Evolutionary conservation across 768 basidiomycete genomes (phyloP).

Genomic region (Suillus variegatus): DNA sequence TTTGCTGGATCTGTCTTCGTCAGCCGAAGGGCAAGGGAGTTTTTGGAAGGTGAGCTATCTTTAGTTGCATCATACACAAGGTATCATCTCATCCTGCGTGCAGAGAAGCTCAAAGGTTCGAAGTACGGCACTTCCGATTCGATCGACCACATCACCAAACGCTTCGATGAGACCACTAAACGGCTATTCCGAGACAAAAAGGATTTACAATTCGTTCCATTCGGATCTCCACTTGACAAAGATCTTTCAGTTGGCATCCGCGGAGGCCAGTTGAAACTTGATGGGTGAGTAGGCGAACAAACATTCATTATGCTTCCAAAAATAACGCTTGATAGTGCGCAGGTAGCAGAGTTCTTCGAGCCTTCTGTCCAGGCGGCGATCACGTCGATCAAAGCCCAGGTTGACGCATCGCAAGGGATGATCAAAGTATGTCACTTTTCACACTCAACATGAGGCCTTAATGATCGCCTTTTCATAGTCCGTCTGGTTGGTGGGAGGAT

Average conservation of each 20-base stretch:
- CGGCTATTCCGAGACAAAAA: constrained; percentile 70
- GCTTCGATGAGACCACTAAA: constrained; percentile 84
- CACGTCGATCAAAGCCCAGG: constrained; percentile 67
- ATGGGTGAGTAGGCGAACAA: constrained; percentile 47
- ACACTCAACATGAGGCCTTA: constrained; percentile 5
- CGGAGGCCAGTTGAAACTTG: constrained; percentile 68
- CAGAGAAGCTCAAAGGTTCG: constrained; percentile 73
- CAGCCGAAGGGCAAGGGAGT: constrained; percentile 69
- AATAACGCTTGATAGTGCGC: constrained; percentile 27
- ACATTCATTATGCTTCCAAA: constrained; percentile 24
- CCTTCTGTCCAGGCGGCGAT: constrained; percentile 77
- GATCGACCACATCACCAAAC: constrained; percentile 76
- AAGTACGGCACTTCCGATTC: constrained; percentile 72
- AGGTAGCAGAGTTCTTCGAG: constrained; percentile 75
- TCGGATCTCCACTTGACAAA: constrained; percentile 79
- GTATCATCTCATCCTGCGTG: constrained; percentile 11
- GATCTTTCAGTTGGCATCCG: constrained; percentile 70
- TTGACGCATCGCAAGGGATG: constrained; percentile 64
- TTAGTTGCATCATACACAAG: constrained; percentile 7
- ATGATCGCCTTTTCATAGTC: constrained; percentile 44
- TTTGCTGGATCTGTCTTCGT: constrained; percentile 86
- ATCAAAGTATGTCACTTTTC: constrained; percentile 50
- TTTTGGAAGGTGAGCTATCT: constrained; percentile 56
- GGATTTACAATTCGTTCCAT: constrained; percentile 70
- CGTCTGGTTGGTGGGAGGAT: constrained; percentile 84